phyloP scores from a whole-genome alignment of 352 stramenopile genomes.

The Phytopythium sindhum region DNA sequence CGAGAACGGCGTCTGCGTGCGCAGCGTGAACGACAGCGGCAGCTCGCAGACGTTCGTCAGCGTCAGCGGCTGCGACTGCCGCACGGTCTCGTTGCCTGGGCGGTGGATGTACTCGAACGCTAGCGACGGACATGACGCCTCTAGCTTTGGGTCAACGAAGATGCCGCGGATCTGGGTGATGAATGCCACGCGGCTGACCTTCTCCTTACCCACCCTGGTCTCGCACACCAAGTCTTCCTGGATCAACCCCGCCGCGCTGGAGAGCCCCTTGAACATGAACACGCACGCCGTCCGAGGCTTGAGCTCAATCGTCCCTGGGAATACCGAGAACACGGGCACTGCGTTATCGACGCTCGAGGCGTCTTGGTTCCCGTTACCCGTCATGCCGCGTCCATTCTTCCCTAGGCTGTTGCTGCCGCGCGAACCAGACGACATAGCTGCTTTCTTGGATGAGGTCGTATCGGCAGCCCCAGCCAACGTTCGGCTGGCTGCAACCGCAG shows the following conservation, averaged over 20 bases:
- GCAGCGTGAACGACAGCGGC: conserved; percentile 88
- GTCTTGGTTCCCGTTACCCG: not conserved
- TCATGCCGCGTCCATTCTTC: not conserved
- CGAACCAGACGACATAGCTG: conserved; percentile 1
- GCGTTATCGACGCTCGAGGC: conserved; percentile 17
- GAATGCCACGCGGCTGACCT: conserved; percentile 85
- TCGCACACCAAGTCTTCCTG: conserved; percentile 90
- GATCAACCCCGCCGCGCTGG: conserved; percentile 48
- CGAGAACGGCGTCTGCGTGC: conserved; percentile 89
- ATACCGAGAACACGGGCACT: conserved; percentile 85
- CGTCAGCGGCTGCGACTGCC: conserved; percentile 70
- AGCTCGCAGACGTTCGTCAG: conserved; percentile 88
- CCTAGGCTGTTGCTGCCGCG: conserved; percentile 1
- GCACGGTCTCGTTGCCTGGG: conserved; percentile 54
- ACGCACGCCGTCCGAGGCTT: conserved; percentile 92
- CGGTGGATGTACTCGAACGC: conserved; percentile 88
- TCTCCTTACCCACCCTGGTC: conserved; percentile 91
- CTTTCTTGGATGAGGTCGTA: conserved; percentile 13
- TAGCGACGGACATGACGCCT: conserved; percentile 67
- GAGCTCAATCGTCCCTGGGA: conserved; percentile 89
- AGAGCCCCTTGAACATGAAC: conserved; percentile 91
- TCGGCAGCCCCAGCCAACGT: conserved; percentile 10
- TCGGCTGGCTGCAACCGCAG: conserved; percentile 6
- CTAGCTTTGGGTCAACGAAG: conserved; percentile 89
- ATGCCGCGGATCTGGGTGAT: conserved; percentile 82